Percentiles rank a stretch among this genome's conserved stretches.
Evolutionary conservation across 2,329 filamentous ascomycete genomes (phyloP).

Genomic region (Alternaria gansuensis): DNA sequence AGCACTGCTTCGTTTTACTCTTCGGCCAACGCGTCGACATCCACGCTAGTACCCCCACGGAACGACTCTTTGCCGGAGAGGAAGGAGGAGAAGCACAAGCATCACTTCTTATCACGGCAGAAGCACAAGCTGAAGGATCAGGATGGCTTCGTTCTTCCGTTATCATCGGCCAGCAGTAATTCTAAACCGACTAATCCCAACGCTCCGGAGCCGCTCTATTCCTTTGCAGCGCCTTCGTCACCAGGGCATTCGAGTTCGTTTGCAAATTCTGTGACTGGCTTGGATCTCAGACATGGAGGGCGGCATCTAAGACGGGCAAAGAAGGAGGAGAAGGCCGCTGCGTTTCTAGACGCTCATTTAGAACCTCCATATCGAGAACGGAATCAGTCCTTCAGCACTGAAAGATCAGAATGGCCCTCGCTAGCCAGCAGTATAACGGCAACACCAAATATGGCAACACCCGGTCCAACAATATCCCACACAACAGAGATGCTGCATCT

Average conservation of each 20-base stretch:
- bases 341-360: conserved; percentile 46
- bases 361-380: conserved; percentile 48
- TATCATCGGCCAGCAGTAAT: conserved; percentile 80
- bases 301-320: conserved; percentile 79
- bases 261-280: conserved; percentile 80
- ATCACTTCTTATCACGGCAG: conserved; percentile 80
- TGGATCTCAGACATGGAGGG: conserved; percentile 80
- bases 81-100: conserved; percentile 77
- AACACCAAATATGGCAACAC: conserved; percentile 34
- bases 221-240: conserved; percentile 77
- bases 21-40: conserved; percentile 77
- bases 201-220: conserved; percentile 79
- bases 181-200: conserved; percentile 78
- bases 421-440: conserved; percentile 35
- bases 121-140: conserved; percentile 79
- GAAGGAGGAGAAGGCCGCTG: conserved; percentile 61
- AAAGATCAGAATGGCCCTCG: conserved; percentile 52
- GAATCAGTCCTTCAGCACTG: conserved; percentile 52
- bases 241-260: conserved; percentile 75
- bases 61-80: conserved; percentile 60
- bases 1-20: conserved; percentile 72
- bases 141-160: conserved; percentile 73
- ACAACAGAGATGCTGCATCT: conserved; percentile 56
- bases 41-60: conserved; percentile 72
- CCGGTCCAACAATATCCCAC: conserved; percentile 44